Percentiles rank a stretch among this genome's conserved stretches.
These are phyloP conservation scores for Micromonas pusilla DNA, from an alignment of 139 green algal species.

Conservation along the genomic window DNA sequence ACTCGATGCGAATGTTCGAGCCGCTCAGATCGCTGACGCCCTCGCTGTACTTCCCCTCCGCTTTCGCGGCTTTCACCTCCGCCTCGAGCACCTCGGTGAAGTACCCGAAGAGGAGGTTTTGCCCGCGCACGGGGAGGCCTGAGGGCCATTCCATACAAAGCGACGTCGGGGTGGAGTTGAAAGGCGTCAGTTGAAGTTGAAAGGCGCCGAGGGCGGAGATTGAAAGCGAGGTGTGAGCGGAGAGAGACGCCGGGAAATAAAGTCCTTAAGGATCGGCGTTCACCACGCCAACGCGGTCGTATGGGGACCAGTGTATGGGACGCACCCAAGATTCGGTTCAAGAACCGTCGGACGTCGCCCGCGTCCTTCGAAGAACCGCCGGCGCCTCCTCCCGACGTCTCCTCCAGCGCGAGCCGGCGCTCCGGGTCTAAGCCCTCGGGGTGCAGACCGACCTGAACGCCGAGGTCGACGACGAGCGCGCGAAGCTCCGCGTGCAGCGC, in stretches of 20 bases:
- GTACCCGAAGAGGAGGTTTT: slow-evolving; percentile 58
- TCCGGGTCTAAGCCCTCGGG: neutral
- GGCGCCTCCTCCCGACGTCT: no score
- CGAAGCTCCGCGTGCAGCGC: neutral
- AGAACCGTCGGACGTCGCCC: slow-evolving; percentile 37
- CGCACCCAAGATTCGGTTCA: slow-evolving; percentile 50
- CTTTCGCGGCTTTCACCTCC: slow-evolving; percentile 36
- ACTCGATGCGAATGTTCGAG: slow-evolving; percentile 37
- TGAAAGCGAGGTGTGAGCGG: no score
- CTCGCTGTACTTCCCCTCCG: slow-evolving; percentile 49
- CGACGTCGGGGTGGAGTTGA: no score
- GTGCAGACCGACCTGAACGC: slow-evolving; percentile 1
- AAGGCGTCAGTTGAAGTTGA: no score
- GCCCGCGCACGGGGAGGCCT: slow-evolving; percentile 53
- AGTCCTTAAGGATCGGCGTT: no score
- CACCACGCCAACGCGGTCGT: no score
- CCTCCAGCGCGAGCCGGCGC: neutral
- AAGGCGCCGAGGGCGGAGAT: no score
- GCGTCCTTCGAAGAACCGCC: neutral
- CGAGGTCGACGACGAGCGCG: neutral
- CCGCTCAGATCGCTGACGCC: slow-evolving; percentile 51
- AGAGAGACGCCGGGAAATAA: no score
- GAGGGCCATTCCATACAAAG: no score
- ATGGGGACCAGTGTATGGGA: no score
- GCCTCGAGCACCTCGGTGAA: slow-evolving; percentile 46